Evolutionary conservation across 225 moss, liverwort and hornwort genomes (phyloP).

Genomic region (Antitrichia curtipendula): DNA sequence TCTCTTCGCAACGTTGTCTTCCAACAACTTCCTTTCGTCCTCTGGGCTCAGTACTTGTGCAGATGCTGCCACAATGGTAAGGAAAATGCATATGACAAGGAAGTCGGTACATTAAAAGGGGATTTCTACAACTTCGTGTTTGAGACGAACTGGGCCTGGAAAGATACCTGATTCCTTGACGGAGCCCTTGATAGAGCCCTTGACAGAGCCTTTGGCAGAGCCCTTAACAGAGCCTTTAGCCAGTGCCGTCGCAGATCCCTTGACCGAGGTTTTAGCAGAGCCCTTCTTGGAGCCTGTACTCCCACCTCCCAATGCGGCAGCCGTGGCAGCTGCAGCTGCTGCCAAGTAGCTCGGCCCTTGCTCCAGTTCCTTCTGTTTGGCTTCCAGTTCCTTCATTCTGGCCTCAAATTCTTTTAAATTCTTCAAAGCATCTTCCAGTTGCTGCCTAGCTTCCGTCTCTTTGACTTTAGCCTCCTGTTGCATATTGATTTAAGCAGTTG

Average conservation of each 20-base stretch:
- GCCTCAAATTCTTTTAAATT: constrained; percentile 12
- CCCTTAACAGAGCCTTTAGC: neutral
- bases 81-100: neutral
- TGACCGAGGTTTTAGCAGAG: neutral
- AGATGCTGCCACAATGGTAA: neutral
- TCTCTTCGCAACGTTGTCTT: constrained; percentile 22
- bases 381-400: constrained; percentile 3
- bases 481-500: neutral
- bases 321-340: neutral
- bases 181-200: neutral
- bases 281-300: neutral
- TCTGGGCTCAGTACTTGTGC: constrained; percentile 2
- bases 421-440: constrained; percentile 12
- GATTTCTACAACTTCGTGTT: neutral
- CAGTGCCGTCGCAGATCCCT: neutral
- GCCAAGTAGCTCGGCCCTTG: constrained; percentile 1
- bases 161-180: neutral
- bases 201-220: neutral
- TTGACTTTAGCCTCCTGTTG: constrained; percentile 14
- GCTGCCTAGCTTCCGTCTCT: constrained; percentile 11
- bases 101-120: neutral
- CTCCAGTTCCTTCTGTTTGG: constrained; percentile 11
- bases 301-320: constrained; percentile 2
- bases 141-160: neutral
- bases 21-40: constrained; percentile 39